Base-by-base conservation (phyloP, 257 asterid species). In the Lithospermum erythrorhizon region DNA sequence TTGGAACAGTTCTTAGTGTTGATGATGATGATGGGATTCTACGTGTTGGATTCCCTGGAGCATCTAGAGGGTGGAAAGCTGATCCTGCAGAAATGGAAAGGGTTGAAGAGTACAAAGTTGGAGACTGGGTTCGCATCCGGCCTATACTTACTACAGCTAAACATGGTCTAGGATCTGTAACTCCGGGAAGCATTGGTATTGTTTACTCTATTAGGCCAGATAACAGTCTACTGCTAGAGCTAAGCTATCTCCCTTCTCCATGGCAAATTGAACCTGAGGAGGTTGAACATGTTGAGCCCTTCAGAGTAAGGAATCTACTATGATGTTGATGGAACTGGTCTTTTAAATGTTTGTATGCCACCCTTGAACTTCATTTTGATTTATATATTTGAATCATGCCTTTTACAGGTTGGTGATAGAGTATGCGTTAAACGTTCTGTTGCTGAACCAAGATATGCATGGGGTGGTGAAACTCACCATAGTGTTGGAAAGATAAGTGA, bases 241-340 rank as follows among this genome's bases (percentile, higher is more conserved):
- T 93, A 56, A 82, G 95, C 78, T 93, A 93, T 83, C 97, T 93
- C 73, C 95, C 95, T 71, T 75, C 86, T 69, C 95, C 97, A 6
- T 93, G 98, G 98, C 98, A 86, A 71, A 89, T 96, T 75, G 98
- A 93, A 79, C 98, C 98, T n/a, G 98, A 93, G 81, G 98, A 93
- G 78, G 95, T 88, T 65, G 98, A 93, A 75, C 86, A 84, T 25
- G 95, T 86, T 65, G 98, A 86, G 58, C 95, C 96, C 72, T 93
- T 93, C 70, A 86, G 90, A 87, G 98, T 91, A 72, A 82, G 87
- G 62, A 49, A 59, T 24, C 62, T 37, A 37, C 22, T 53, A 60
- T 57, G 54, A 19, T 20, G 16, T 16, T n/a, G 25, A 57, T 62
- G 41, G 9, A 56, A 55, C 57, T 9, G 19, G 65, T 53, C 51